These are phyloP conservation scores for Aspergillus terreus DNA, from an alignment of 2,329 filamentous ascomycete genomes.

Conservation along the genomic window DNA sequence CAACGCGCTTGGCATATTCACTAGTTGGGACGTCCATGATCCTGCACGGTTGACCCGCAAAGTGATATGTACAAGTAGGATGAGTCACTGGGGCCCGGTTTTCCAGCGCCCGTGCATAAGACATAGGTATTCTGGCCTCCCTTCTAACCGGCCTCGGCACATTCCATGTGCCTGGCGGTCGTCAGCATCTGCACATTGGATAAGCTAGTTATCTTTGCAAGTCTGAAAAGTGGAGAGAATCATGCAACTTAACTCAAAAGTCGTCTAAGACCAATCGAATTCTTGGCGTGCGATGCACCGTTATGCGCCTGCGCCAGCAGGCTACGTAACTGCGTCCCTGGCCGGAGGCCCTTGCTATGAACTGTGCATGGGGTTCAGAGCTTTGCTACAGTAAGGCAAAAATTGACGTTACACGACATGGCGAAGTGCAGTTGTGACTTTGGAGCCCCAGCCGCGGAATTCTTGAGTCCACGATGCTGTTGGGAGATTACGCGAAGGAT, in stretches of 20 bases:
- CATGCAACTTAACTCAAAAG: background rate
- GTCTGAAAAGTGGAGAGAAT: constrained; percentile 11
- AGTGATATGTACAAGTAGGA: constrained; percentile 16
- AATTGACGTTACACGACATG: background rate
- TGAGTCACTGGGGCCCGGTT: constrained; percentile 11
- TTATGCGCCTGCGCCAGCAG: no score
- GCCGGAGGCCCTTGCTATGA: background rate
- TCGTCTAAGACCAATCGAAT: background rate
- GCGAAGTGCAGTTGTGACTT: no score
- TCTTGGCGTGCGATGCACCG: background rate
- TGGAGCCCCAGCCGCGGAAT: no score
- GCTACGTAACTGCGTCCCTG: background rate
- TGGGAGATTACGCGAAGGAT: no score
- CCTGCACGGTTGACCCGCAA: constrained; percentile 1
- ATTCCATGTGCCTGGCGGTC: constrained; percentile 13
- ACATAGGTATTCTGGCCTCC: constrained; percentile 7
- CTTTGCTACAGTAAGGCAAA: background rate
- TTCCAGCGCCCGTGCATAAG: constrained; percentile 14
- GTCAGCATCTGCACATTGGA: constrained; percentile 12
- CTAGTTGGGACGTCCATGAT: constrained; percentile 6
- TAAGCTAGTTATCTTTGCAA: constrained; percentile 15
- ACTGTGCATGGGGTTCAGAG: background rate
- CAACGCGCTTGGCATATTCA: constrained; percentile 3
- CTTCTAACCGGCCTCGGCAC: constrained; percentile 1
- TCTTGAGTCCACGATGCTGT: background rate